A percentile compares a stretch with the other conserved stretches of the same genome.
phyloP scores from a whole-genome alignment of 306 rosid species.

The Inga oerstediana region DNA sequence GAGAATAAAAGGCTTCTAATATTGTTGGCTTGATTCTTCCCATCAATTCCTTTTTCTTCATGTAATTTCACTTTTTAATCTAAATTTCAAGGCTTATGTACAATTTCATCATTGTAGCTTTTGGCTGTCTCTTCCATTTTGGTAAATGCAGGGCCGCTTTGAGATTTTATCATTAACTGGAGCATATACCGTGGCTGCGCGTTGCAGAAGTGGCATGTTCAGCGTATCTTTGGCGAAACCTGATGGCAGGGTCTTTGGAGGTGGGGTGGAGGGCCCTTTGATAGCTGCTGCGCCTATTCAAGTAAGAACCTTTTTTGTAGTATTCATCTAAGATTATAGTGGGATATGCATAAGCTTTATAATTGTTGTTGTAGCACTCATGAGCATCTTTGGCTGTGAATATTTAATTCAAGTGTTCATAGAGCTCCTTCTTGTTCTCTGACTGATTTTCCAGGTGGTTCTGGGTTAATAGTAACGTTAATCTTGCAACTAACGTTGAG shows the following conservation, averaged over 20 bases:
- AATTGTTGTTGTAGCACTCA: background rate
- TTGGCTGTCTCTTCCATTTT: background rate
- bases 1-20: background rate
- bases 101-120: background rate
- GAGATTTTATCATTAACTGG: conserved; percentile 44
- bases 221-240: conserved; percentile 33
- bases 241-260: conserved; percentile 44
- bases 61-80: background rate
- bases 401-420: background rate
- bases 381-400: background rate
- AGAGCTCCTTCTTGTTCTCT: background rate
- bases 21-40: background rate
- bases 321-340: background rate
- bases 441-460: background rate
- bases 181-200: conserved; percentile 4
- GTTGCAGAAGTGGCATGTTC: conserved; percentile 15
- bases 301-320: conserved; percentile 22
- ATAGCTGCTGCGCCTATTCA: conserved; percentile 49
- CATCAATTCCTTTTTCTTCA: background rate
- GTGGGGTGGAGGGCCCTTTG: conserved; percentile 33
- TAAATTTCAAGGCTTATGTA: background rate
- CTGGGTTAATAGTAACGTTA: background rate
- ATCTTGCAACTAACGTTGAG: background rate
- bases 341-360: background rate
- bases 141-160: conserved; percentile 42